Base-by-base conservation (phyloP, 805 yeast genomes). In the Candida xyloterini region DNA sequence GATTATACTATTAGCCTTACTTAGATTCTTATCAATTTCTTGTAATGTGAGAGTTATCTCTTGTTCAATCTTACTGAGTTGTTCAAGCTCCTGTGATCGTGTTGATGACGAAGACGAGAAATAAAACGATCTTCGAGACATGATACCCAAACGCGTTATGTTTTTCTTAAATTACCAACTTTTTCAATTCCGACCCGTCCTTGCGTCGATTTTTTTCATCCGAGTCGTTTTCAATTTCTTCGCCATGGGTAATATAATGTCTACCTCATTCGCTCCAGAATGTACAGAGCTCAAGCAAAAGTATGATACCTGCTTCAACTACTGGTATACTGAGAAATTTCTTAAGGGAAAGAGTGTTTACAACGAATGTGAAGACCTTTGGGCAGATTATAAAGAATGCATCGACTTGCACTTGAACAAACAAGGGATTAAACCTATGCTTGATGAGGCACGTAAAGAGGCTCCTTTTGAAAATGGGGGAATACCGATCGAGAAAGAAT, bases 241-340 rank as follows among this genome's bases (percentile, higher is more conserved):
- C 9, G 32, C 23, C 24, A 81, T 82, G 88, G 89, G 89, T 35
- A 80, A 79, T 63, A 60, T 70, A 38, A 76, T 84, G 84, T 82
- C 90, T 13, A 73, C 95, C 6, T 88, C 96, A 45, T 85, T 93
- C 71, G 98, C 99, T 26, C 96, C 97, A 18, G 98, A 93, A 66
- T 93, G 99, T 65, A 87, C 95, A 15, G 84, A 79, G 25, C 76
- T 83, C 42, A 93, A 93, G 64, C 78, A 79, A 52, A 77, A 79
- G 55, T 93, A 93, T 57, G 98, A 93, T 59, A 84, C 81, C 55
- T 93, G 99, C 62, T 93, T 93, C 68, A 90, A 89, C 64, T 75
- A 76, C 50, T 90, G 99, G 99, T 93, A 93, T 60, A 81, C 93
- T 5, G 97, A 93, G 52, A 84, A 84, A 62, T 84, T 84, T 50